phyloP scores from a whole-genome alignment of 176 grass and related monocot genomes.

The Musa itinerans region DNA sequence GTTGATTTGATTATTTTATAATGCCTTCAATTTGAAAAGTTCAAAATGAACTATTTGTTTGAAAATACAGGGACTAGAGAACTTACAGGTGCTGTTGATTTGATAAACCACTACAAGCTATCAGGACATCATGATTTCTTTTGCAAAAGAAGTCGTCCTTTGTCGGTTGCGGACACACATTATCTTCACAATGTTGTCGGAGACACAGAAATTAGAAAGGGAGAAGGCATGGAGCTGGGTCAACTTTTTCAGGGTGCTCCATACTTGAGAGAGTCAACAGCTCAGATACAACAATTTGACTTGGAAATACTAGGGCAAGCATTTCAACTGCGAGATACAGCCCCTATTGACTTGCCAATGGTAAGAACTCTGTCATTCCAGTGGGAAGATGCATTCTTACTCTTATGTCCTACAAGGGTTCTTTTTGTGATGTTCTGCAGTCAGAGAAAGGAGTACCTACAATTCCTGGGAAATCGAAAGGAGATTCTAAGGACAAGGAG shows the following conservation, averaged over 20 bases:
- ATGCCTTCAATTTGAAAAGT: neutral
- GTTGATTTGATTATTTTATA: neutral
- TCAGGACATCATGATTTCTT: constrained; percentile 82
- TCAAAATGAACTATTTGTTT: neutral
- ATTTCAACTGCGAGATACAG: constrained; percentile 82
- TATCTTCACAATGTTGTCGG: constrained; percentile 88
- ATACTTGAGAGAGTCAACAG: constrained; percentile 54
- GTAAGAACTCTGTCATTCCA: constrained; percentile 36
- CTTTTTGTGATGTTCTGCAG: constrained; percentile 19
- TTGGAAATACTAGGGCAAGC: constrained; percentile 71
- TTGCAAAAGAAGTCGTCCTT: constrained; percentile 67
- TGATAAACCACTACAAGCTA: constrained; percentile 86
- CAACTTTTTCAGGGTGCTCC: constrained; percentile 65
- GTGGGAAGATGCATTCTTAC: neutral
- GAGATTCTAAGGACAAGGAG: constrained; percentile 79
- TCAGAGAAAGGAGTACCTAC: constrained; percentile 76
- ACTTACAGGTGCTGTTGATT: constrained; percentile 80
- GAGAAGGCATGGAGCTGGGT: constrained; percentile 96
- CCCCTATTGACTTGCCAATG: constrained; percentile 69
- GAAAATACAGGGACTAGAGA: constrained; percentile 66
- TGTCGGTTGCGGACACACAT: constrained; percentile 81
- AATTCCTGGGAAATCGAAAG: constrained; percentile 68
- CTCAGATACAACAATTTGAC: constrained; percentile 66
- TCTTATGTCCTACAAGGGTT: neutral
- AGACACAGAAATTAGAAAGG: constrained; percentile 87